These are phyloP conservation scores for Venturia oleaginea DNA, from an alignment of 2,329 filamentous ascomycete species.

Conservation along the genomic window DNA sequence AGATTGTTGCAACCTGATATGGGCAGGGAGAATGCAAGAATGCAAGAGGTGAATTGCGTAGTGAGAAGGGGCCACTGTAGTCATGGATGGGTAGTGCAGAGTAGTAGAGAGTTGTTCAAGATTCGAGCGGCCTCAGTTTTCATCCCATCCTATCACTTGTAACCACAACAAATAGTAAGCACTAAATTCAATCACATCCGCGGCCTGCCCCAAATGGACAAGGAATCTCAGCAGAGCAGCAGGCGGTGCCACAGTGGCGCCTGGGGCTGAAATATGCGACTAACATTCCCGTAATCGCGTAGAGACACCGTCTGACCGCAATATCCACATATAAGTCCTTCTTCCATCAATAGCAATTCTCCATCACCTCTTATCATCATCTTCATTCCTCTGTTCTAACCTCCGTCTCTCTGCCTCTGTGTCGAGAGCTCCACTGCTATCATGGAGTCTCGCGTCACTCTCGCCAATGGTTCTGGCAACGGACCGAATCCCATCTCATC, in stretches of 20 bases:
- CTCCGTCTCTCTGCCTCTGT: neutral
- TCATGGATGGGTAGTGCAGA: too few relatives aligned
- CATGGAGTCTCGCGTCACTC: neutral
- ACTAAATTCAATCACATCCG: too few relatives aligned
- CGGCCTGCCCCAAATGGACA: neutral
- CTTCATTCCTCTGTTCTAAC: neutral
- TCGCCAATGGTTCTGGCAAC: neutral
- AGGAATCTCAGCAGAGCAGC: neutral
- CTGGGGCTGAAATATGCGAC: neutral
- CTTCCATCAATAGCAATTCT: neutral
- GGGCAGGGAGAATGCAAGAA: constrained; percentile 52
- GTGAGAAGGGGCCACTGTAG: constrained; percentile 39
- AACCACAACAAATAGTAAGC: neutral
- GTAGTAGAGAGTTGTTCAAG: neutral
- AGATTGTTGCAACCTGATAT: constrained; percentile 47
- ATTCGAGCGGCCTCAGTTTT: neutral
- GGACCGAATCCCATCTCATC: neutral
- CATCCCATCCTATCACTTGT: neutral
- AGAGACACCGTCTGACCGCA: neutral
- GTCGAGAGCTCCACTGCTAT: neutral
- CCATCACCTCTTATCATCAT: neutral
- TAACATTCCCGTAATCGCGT: neutral
- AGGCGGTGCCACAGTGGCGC: neutral
- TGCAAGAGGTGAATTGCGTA: constrained; percentile 54
- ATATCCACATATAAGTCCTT: neutral